Base-by-base conservation (phyloP, 2,329 filamentous ascomycete genomes). In the Venturia asperata region DNA sequence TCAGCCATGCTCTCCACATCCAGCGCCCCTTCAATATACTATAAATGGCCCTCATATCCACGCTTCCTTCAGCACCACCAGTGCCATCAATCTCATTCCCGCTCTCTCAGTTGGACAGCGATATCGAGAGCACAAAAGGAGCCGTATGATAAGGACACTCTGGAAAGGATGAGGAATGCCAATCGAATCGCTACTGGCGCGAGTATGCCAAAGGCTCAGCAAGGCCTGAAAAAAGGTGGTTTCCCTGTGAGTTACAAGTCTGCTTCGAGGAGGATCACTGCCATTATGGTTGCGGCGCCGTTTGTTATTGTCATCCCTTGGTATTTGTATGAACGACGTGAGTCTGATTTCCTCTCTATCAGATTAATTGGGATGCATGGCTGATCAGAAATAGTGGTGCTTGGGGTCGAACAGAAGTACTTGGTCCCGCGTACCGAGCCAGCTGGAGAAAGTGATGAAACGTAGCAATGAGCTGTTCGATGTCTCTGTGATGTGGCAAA, bases 231-330 rank as follows among this genome's bases (percentile, higher is more conserved):
- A 7, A 49, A 49, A n/a, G 63, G 63, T 10, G 63, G 52, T 13
- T 58, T 64, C 10, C 47, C 63, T 6, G 63, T 41, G 6, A 64
- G 37, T 34, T 64, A 64, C 24, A 64, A 64, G 63, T 21, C 27
- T 47, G 63, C 63, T 24, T 30, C 47, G 47, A 42, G 63, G 34
- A 64, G 63, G 47, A n/a, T 64, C 17, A 45, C 41, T n/a, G 63
- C 63, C 21, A 56, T 64, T n/a, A 64, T 64, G 34, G 63, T 64
- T 56, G 63, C 63, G 52, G n/a, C 52, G 49, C 63, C 63, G 45
- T 21, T 64, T 13, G 63, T 34, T 19, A 15, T 64, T 58, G 30
- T 27, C 10, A 64, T 52, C 30, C 60, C 49, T 34, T 64, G 42
- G 34, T 49, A 60, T 24, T 24, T 64, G 45, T 64, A 64, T 45